Percentiles rank a stretch among this genome's conserved stretches.
Evolutionary conservation across 2,329 filamentous ascomycete species (phyloP).

Genomic region (Mycosphaerella sp.): DNA sequence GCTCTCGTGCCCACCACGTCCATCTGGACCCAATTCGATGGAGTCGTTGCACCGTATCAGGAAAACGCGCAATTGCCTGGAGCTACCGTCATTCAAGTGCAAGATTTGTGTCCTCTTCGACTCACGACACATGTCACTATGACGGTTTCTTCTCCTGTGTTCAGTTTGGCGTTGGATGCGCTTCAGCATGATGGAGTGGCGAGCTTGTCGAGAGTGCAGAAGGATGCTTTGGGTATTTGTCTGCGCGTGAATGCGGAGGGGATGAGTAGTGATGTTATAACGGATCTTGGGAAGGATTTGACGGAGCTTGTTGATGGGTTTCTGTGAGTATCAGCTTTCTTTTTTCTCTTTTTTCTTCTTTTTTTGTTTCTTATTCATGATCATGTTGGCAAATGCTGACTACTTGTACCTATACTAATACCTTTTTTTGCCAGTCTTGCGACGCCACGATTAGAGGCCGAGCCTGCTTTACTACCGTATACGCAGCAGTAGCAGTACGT

Average conservation of each 20-base stretch:
- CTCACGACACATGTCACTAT: constrained; percentile 24
- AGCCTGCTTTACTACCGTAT: constrained; percentile 6
- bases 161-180: constrained; percentile 27
- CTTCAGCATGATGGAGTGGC: constrained; percentile 25
- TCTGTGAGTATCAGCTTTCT: constrained; percentile 14
- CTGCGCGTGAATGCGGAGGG: constrained; percentile 18
- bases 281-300: constrained; percentile 12
- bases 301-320: constrained; percentile 23
- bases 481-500: background rate
- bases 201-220: constrained; percentile 13
- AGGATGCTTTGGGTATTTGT: constrained; percentile 14
- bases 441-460: constrained; percentile 6
- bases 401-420: background rate
- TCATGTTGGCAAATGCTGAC: background rate
- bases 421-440: constrained; percentile 1
- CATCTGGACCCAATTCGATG: constrained; percentile 28
- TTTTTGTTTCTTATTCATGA: background rate
- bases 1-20: constrained; percentile 27
- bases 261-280: constrained; percentile 21
- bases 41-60: constrained; percentile 24
- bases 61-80: constrained; percentile 27
- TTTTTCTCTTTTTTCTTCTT: background rate
- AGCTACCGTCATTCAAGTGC: constrained; percentile 23
- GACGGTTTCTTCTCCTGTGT: constrained; percentile 28
- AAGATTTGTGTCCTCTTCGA: constrained; percentile 26